Base-by-base conservation (phyloP, 2,329 filamentous ascomycete species). In the Plenodomus tracheiphilus region DNA sequence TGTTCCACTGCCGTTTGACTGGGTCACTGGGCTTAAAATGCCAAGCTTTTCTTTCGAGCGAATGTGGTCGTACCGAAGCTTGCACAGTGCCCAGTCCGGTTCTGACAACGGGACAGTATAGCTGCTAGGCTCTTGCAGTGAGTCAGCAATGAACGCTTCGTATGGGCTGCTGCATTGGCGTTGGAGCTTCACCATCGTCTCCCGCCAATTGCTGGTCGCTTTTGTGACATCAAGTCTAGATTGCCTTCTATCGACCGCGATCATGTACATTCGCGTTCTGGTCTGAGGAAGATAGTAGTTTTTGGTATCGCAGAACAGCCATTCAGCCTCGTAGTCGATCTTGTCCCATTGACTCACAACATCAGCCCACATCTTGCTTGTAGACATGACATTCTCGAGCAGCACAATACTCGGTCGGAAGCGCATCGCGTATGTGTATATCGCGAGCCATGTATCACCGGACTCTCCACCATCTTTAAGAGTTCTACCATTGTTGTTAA, bases 241-340 rank as follows among this genome's bases (percentile, higher is more conserved):
- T 1, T 55, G 43, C 1, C 46, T 49, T 13, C 55, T 58, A 13
- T 78, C 66, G 17, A 78, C 67, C n/a, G 74, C 76, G 1, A 77
- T 65, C 74, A 78, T 76, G 45, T 79, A 79, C 20, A 75, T 75
- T 9, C 77, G 61, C 11, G 68, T 32, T 43, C 65, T 28, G 0
- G 86, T 90, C 45, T 93, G 89, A 0, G 89, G 89, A 0, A 92
- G 71, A 49, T 89, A 89, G 58, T 80, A 91, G 2, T 87, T 71
- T 63, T 91, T 91, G 0, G 84, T 87, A 59, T 92, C 87, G 0
- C 88, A 72, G 4, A 71, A 73, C 0, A 77, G 55, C 40, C 75
- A 77, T 0, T 65, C 62, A 1, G 79, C 79, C 2, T 76, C 66
- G 58, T 92, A 93, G 2, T 77, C 81, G 32, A 84, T 76, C 0